Percentiles rank a stretch among this genome's conserved stretches.
Conservation (phyloP, 179 eudicot species). For the Carnegiea gigantea region DNA sequence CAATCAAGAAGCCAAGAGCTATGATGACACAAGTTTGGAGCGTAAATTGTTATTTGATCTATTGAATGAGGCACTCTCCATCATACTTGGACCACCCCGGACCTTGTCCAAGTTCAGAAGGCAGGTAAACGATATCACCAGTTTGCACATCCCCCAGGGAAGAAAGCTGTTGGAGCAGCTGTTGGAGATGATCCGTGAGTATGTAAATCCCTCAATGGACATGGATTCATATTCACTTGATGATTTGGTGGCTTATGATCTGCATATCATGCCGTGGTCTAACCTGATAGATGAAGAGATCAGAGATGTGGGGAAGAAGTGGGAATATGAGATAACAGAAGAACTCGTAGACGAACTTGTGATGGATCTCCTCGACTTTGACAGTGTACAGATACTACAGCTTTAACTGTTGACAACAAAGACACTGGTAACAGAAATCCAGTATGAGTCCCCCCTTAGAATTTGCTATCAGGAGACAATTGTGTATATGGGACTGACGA, state of each 20-base stretch:
- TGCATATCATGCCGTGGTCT: constrained; percentile 55
- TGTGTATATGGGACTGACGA: constrained; percentile 22
- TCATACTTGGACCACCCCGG: constrained; percentile 53
- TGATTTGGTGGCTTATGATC: constrained; percentile 58
- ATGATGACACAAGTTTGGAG: constrained; percentile 36
- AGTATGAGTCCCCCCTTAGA: not conserved
- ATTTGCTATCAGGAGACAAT: constrained; percentile 13
- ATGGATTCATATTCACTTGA: constrained; percentile 44
- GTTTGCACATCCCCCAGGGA: constrained; percentile 45
- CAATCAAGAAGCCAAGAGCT: constrained; percentile 30
- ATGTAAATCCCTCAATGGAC: constrained; percentile 49
- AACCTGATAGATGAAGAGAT: constrained; percentile 53
- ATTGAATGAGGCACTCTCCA: constrained; percentile 67
- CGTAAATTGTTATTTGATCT: constrained; percentile 70
- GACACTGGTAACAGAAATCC: not conserved
- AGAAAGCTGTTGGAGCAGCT: constrained; percentile 56
- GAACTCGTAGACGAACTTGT: constrained; percentile 67
- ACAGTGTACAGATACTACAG: constrained; percentile 21
- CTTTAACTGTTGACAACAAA: constrained; percentile 7
- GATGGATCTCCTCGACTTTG: constrained; percentile 36
- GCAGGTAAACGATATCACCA: constrained; percentile 32
- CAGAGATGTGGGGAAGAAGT: constrained; percentile 52
- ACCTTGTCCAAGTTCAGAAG: constrained; percentile 49
- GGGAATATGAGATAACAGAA: constrained; percentile 53
- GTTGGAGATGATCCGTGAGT: constrained; percentile 55